Base-by-base conservation (phyloP, 1,284 basidiomycete species). In the Cryptococcus deneoformans region DNA sequence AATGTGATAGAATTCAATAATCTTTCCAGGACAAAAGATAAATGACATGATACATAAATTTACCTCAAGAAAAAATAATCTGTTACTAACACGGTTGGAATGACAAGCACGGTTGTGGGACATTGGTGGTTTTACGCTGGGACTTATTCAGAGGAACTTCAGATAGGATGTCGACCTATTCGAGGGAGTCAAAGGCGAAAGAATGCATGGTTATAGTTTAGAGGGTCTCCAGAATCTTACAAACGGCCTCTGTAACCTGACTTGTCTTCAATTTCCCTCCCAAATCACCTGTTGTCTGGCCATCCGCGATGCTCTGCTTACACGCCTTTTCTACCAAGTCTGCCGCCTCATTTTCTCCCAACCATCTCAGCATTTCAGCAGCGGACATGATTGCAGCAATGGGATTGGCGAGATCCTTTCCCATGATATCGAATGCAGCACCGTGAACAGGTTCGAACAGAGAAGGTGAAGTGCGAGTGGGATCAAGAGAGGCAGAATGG, bases 401-500 rank as follows among this genome's bases (percentile, higher is more conserved):
- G 2, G 75, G 76, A 52, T 77, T 77, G 2, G 75, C 72, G 14
- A 65, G 53, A 35, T 56, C 38, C 42, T 53, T 46, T 43, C 60
- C 55, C 56, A 50, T 46, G 56, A 63, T 49, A 44, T 53, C 53
- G 40, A 56, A 55, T 5, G 53, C 56, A 11, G 50, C 52, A 11
- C 60, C 60, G 24, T 55, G 53, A 10, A 58, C 60, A 11, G 54
- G 53, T 34, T 56, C 57, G 61, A 71, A 70, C 51, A 70, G 83
- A 79, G 65, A 84, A 81, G 83, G 83, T 45, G 68, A 72, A 35
- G 68, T 68, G 34, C 68, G 57, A 5, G 80, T 80, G 1, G 84
- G 84, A 60, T 85, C 83, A 47, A 85, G 74, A 63, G 84, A 84
- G 16, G 80, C 81, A 5, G 81, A 81, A 4, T 83, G 83, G 5